A percentile compares a stretch with the other conserved stretches of the same genome.
These are phyloP conservation scores for Alternaria arbusti DNA, from an alignment of 2,329 filamentous ascomycete species.

Conservation along the genomic window DNA sequence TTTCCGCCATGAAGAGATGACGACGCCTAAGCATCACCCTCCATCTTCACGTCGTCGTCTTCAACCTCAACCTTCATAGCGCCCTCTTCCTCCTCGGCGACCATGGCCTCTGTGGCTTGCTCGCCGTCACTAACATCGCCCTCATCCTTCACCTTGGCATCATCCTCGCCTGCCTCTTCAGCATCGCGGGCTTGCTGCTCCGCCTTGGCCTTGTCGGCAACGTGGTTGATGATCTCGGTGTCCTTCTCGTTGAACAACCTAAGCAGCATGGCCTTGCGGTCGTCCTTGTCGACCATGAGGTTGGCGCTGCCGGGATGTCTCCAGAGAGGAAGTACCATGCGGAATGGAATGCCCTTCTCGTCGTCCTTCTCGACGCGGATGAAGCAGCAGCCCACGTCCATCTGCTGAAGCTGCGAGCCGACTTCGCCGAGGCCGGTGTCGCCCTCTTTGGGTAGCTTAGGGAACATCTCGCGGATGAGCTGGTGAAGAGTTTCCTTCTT, in stretches of 20 bases:
- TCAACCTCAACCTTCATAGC: conserved; percentile 6
- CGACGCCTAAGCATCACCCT: background rate
- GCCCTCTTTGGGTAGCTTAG: conserved; percentile 76
- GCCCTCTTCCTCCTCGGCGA: conserved; percentile 6
- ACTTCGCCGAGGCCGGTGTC: conserved; percentile 85
- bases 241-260: conserved; percentile 89
- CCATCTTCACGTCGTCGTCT: conserved; percentile 10
- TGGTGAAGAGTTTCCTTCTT: conserved; percentile 78
- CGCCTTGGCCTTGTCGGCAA: conserved; percentile 41
- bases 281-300: conserved; percentile 97
- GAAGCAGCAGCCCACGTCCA: conserved; percentile 90
- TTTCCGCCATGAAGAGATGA: background rate
- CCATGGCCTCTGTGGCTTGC: conserved; percentile 8
- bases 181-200: conserved; percentile 26
- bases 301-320: conserved; percentile 91
- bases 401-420: conserved; percentile 77
- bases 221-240: conserved; percentile 66
- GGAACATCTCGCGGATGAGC: conserved; percentile 95
- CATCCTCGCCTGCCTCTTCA: conserved; percentile 20
- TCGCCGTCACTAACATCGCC: conserved; percentile 7
- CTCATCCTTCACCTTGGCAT: conserved; percentile 6
- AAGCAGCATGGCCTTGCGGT: conserved; percentile 87
- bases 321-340: conserved; percentile 91
- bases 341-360: conserved; percentile 70
- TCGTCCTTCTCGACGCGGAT: conserved; percentile 80